phyloP scores from a whole-genome alignment of 257 asterid genomes.

The Rubia yunnanensis region DNA sequence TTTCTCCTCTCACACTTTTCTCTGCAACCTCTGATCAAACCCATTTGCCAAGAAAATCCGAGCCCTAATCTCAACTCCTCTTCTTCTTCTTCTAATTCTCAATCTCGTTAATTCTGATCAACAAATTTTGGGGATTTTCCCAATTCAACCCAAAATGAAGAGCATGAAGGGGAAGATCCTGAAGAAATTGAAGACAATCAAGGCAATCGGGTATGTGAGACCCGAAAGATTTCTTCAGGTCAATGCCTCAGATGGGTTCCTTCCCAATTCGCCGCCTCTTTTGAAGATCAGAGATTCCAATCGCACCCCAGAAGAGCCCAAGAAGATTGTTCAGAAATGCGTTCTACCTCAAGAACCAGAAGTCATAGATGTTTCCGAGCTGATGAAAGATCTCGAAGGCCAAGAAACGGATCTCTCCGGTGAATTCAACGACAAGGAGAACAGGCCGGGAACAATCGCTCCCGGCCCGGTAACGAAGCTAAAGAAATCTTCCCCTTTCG shows the following conservation, averaged over 20 bases:
- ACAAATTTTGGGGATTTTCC: background rate
- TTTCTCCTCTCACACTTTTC: conserved; percentile 8
- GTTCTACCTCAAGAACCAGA: conserved; percentile 38
- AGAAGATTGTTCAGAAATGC: conserved; percentile 14
- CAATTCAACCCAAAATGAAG: conserved; percentile 32
- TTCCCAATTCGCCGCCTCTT: conserved; percentile 29
- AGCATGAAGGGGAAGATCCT: conserved; percentile 71
- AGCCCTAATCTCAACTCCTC: background rate
- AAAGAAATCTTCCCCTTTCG: conserved; percentile 22
- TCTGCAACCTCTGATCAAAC: conserved; percentile 18
- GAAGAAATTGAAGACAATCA: conserved; percentile 71
- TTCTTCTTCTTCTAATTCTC: background rate
- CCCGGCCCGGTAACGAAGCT: conserved; percentile 10
- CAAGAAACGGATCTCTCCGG: conserved; percentile 30
- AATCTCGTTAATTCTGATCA: conserved; percentile 3
- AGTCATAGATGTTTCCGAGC: conserved; percentile 52
- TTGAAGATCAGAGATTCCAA: conserved; percentile 18
- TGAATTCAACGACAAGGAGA: conserved; percentile 52
- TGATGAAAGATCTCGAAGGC: conserved; percentile 67
- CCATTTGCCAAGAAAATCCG: background rate
- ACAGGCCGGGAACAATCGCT: conserved; percentile 22
- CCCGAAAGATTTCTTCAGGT: conserved; percentile 63
- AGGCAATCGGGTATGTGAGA: conserved; percentile 56
- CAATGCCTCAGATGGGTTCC: conserved; percentile 48
- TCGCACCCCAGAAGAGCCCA: conserved; percentile 33